Conservation (phyloP, 306 rosid species). For the Glycyrrhiza uralensis region DNA sequence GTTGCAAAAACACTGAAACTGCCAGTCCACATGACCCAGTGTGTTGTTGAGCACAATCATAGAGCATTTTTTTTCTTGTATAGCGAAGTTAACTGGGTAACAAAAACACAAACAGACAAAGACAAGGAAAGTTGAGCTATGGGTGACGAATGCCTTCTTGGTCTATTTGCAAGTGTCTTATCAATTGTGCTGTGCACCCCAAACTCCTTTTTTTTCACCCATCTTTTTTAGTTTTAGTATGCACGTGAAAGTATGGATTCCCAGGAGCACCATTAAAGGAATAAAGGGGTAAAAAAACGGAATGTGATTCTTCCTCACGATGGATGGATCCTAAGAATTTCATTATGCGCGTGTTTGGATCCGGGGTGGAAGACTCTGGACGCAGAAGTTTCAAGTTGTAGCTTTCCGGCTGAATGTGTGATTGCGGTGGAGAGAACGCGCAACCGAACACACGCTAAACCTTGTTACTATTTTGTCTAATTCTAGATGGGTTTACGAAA, state of each 20-base stretch:
- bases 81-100: neutral
- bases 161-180: constrained; percentile 47
- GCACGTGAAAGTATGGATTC: constrained; percentile 51
- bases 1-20: constrained; percentile 30
- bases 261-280: constrained; percentile 22
- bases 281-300: neutral
- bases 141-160: constrained; percentile 30
- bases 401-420: too few species aligned
- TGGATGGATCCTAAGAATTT: constrained; percentile 31
- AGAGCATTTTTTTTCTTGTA: neutral
- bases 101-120: constrained; percentile 26
- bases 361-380: too few species aligned
- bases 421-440: too few species aligned
- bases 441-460: too few species aligned
- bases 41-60: constrained; percentile 29
- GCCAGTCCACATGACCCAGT: constrained; percentile 31
- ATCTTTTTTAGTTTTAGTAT: constrained; percentile 31
- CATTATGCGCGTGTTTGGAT: too few species aligned
- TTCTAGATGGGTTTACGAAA: neutral
- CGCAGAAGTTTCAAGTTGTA: too few species aligned
- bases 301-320: constrained; percentile 27
- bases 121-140: constrained; percentile 35
- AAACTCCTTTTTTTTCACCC: constrained; percentile 8
- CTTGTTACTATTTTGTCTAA: neutral
- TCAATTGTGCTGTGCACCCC: constrained; percentile 46